Percentiles rank a stretch among this genome's conserved stretches.
These are phyloP conservation scores for Scleroderma citrinum DNA, from an alignment of 768 basidiomycete genomes.

Conservation along the genomic window DNA sequence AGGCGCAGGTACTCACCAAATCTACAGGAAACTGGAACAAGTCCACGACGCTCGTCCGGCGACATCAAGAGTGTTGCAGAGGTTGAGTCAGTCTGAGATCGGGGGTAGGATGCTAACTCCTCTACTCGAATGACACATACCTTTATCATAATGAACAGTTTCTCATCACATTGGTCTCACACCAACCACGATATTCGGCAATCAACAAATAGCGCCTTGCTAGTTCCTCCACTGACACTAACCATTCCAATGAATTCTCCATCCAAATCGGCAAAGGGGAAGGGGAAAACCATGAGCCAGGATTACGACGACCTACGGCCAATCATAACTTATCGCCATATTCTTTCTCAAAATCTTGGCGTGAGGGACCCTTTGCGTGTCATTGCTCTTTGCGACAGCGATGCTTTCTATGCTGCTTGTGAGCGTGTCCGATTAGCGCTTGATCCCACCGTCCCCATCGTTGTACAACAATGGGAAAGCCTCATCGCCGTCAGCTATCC, in stretches of 20 bases:
- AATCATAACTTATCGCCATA: constrained; percentile 72
- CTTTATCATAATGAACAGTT: too few relatives aligned
- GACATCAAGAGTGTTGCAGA: constrained; percentile 4
- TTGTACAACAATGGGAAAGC: constrained; percentile 83
- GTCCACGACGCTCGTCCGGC: constrained; percentile 4
- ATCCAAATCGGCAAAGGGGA: constrained; percentile 44
- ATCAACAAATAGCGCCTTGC: too few relatives aligned
- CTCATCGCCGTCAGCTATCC: constrained; percentile 96
- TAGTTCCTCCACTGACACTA: too few relatives aligned
- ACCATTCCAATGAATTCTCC: constrained; percentile 15
- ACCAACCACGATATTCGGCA: too few relatives aligned
- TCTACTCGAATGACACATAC: not conserved
- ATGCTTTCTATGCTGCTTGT: constrained; percentile 80
- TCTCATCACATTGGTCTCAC: too few relatives aligned
- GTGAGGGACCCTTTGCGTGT: constrained; percentile 74
- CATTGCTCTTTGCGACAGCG: constrained; percentile 86
- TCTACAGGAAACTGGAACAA: constrained; percentile 48
- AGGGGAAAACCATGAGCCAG: constrained; percentile 38
- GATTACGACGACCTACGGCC: constrained; percentile 61
- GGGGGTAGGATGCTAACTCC: not conserved
- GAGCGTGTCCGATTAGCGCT: constrained; percentile 78
- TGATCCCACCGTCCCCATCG: constrained; percentile 58
- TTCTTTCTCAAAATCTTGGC: constrained; percentile 62
- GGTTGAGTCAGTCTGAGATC: not conserved
- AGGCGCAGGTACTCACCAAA: constrained; percentile 37